Conservation (phyloP, 164 flowering plant species). For the Magnolia officinalis region DNA sequence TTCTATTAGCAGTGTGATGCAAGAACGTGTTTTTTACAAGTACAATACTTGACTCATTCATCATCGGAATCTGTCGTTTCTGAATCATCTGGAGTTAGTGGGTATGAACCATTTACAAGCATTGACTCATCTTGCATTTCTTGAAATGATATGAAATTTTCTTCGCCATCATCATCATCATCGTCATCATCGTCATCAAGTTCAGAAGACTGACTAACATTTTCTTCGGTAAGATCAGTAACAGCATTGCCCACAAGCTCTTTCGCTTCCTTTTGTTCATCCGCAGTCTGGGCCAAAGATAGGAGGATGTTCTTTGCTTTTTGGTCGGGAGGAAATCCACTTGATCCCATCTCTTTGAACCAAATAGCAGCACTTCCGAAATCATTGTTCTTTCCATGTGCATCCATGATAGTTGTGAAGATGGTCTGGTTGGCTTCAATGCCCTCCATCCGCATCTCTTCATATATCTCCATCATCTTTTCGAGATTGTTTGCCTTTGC, state of each 20-base stretch:
- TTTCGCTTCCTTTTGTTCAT: constrained; percentile 64
- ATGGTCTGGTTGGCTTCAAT: constrained; percentile 69
- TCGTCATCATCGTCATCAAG: constrained; percentile 18
- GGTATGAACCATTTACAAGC: constrained; percentile 7
- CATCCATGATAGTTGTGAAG: constrained; percentile 90
- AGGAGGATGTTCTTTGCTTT: constrained; percentile 87
- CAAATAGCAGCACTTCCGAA: constrained; percentile 76
- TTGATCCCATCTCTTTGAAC: constrained; percentile 78
- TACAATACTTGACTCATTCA: not conserved
- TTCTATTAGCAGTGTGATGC: not conserved
- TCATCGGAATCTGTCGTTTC: constrained; percentile 4
- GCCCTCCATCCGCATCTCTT: constrained; percentile 60
- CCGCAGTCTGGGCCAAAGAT: constrained; percentile 65
- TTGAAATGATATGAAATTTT: not conserved
- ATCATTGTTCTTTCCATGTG: constrained; percentile 71
- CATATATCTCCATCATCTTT: constrained; percentile 79
- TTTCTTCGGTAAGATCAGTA: constrained; percentile 1
- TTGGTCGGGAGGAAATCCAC: constrained; percentile 70
- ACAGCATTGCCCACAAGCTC: constrained; percentile 41
- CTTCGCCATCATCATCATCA: constrained; percentile 21
- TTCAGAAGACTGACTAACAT: constrained; percentile 11
- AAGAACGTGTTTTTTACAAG: not conserved
- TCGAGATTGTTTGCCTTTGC: constrained; percentile 64
- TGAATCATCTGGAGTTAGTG: constrained; percentile 8
- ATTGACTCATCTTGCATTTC: constrained; percentile 16